phyloP scores from a whole-genome alignment of 2,329 filamentous ascomycete species.

The Torrubiellomyces zombiae region DNA sequence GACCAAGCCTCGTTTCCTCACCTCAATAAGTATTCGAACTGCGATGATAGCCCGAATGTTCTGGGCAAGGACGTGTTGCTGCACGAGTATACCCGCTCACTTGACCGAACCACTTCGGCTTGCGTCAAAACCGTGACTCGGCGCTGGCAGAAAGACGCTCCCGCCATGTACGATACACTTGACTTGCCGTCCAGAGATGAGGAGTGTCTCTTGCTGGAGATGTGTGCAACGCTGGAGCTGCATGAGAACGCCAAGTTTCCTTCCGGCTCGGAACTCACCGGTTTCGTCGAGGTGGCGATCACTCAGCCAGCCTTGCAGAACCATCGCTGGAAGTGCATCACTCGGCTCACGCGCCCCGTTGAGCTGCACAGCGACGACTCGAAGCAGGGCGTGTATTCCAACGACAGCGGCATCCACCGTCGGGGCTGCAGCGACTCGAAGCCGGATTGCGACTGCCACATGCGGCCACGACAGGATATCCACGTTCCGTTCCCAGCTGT shows the following conservation, averaged over 20 bases:
- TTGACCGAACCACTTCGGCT: slow-evolving; percentile 38
- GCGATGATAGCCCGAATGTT: slow-evolving; percentile 32
- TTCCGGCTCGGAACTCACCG: slow-evolving; percentile 40
- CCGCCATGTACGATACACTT: slow-evolving; percentile 36
- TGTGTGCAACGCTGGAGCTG: slow-evolving; percentile 43
- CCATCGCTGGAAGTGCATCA: slow-evolving; percentile 44
- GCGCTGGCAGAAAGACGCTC: slow-evolving; percentile 42
- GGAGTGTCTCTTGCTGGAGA: slow-evolving; percentile 41
- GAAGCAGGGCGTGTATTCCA: slow-evolving; percentile 27
- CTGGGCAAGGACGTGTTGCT: slow-evolving; percentile 35
- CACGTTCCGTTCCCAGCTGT: slow-evolving; percentile 40
- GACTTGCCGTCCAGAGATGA: slow-evolving; percentile 30
- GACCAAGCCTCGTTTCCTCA: slow-evolving; percentile 35
- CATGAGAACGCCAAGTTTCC: slow-evolving; percentile 41
- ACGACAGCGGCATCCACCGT: slow-evolving; percentile 35
- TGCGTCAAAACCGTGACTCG: slow-evolving; percentile 34
- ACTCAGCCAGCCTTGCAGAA: slow-evolving; percentile 34
- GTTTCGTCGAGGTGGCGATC: slow-evolving; percentile 41
- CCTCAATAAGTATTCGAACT: slow-evolving; percentile 34
- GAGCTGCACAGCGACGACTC: slow-evolving; percentile 33
- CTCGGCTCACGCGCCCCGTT: slow-evolving; percentile 37
- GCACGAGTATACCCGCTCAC: slow-evolving; percentile 39
- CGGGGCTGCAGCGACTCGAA: slow-evolving; percentile 31
- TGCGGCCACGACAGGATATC: slow-evolving; percentile 29
- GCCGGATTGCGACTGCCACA: slow-evolving; percentile 33